Evolutionary conservation across 306 rosid genomes (phyloP).

Genomic region (Prunus campanulata): DNA sequence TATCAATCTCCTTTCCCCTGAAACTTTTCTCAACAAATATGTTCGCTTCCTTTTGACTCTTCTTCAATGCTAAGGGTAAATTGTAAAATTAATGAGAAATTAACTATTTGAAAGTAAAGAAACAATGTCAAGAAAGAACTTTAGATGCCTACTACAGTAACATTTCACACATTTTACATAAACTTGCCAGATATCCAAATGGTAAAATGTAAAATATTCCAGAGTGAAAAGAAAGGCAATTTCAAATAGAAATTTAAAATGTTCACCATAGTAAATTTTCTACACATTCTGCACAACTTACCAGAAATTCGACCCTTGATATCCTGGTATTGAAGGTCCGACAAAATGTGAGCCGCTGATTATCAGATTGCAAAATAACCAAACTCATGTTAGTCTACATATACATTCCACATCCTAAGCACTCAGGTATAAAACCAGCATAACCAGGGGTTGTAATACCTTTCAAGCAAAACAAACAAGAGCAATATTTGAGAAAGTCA

Average conservation of each 20-base stretch:
- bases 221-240: background rate
- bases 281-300: slow-evolving; percentile 25
- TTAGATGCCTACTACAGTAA: background rate
- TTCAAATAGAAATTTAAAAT: background rate
- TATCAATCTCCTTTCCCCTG: slow-evolving; percentile 41
- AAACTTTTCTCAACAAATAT: slow-evolving; percentile 53
- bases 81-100: slow-evolving; percentile 2
- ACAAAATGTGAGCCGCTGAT: slow-evolving; percentile 78
- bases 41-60: slow-evolving; percentile 78
- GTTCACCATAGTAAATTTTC: background rate
- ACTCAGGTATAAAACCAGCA: slow-evolving; percentile 1
- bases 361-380: slow-evolving; percentile 20
- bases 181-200: slow-evolving; percentile 46
- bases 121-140: background rate
- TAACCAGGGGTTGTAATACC: slow-evolving; percentile 36
- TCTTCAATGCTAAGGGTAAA: slow-evolving; percentile 54
- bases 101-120: background rate
- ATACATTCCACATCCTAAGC: background rate
- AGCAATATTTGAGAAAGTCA: slow-evolving; percentile 54
- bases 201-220: background rate
- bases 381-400: slow-evolving; percentile 17
- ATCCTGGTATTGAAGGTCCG: slow-evolving; percentile 92
- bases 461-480: slow-evolving; percentile 84
- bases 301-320: slow-evolving; percentile 79
- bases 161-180: background rate